phyloP scores from a whole-genome alignment of 257 asterid genomes.

The Mentha longifolia region DNA sequence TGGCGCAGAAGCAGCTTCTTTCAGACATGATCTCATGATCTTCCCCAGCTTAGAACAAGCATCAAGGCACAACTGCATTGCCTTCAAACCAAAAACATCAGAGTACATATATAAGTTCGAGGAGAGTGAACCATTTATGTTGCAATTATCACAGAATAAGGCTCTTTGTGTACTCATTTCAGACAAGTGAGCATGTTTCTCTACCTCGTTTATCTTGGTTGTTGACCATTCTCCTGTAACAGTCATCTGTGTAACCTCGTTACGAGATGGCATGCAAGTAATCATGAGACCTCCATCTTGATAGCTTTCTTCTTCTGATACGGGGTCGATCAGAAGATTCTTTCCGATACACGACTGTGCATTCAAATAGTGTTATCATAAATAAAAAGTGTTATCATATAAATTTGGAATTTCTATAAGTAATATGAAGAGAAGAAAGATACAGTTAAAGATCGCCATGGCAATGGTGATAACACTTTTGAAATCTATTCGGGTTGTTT shows the following conservation, averaged over 20 bases:
- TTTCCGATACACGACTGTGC: slow-evolving; percentile 75
- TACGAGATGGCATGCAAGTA: slow-evolving; percentile 86
- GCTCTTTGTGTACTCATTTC: neutral
- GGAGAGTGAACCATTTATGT: neutral
- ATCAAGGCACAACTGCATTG: slow-evolving; percentile 84
- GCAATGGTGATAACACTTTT: too few species aligned
- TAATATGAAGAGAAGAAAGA: slow-evolving; percentile 11
- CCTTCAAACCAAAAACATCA: slow-evolving; percentile 56
- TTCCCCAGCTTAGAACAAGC: slow-evolving; percentile 86
- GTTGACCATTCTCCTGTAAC: slow-evolving; percentile 95
- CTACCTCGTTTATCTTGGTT: slow-evolving; percentile 80
- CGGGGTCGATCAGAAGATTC: slow-evolving; percentile 82
- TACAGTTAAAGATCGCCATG: neutral
- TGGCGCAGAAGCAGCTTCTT: slow-evolving; percentile 57
- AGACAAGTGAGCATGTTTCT: slow-evolving; percentile 9
- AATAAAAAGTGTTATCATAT: neutral
- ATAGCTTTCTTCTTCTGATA: slow-evolving; percentile 80
- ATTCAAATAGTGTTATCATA: slow-evolving; percentile 9
- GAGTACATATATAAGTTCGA: neutral
- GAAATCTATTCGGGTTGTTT: too few species aligned
- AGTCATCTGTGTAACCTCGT: slow-evolving; percentile 86
- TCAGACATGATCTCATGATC: slow-evolving; percentile 79
- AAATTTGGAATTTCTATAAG: neutral
- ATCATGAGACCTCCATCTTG: slow-evolving; percentile 82
- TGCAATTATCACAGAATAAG: neutral